Evolutionary conservation across 116 monocot species (phyloP), one percentile per base, ranked within the genome.

Genomic region (Posidonia oceanica): DNA sequence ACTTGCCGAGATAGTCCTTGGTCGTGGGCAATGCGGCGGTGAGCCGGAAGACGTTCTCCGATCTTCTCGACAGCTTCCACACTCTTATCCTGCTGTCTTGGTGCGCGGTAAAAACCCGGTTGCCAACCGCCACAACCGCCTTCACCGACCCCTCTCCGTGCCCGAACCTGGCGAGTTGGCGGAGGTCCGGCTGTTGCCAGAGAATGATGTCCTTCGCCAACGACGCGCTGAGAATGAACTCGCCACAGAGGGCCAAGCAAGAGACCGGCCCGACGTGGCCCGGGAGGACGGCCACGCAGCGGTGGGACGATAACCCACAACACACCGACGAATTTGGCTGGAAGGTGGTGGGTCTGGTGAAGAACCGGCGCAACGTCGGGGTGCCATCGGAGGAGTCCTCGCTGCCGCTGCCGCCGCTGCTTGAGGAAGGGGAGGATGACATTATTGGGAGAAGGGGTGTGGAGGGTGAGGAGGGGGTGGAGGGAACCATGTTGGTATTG

Each of bases 151-250:
- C 83, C 41, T 79, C 74, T 18, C 80, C 84, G n/a, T 79, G 81
- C 14, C 89, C 89, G 74, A 89, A 93, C n/a, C 40, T 61, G 36
- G 86, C 63, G 70, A 86, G 82, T 4, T 38, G 79, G 51, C 81
- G 82, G 68, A 93, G 86, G 62, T 86, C 77, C 20, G 93, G 89
- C 10, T 81, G 86, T 63, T 81, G 89, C 87, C 89, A 85, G 39
- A 76, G 85, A 39, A 85, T 77, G 71, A 87, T 87, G 77, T 93
- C 93, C 11, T 52, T 52, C 37, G 66, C 76, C 52, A 36, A 63
- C 54, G 93, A 93, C 53, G 93, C 93, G 74, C 84, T 86, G 64
- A 93, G 78, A 36, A 93, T 54, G 83, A 93, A 93, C 81, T 89
- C 93, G 14, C 89, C 89, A 66, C 84, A 89, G 60, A 93, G 77